phyloP scores from a whole-genome alignment of 169 alveolate genomes.

The Eimeria zaria region DNA sequence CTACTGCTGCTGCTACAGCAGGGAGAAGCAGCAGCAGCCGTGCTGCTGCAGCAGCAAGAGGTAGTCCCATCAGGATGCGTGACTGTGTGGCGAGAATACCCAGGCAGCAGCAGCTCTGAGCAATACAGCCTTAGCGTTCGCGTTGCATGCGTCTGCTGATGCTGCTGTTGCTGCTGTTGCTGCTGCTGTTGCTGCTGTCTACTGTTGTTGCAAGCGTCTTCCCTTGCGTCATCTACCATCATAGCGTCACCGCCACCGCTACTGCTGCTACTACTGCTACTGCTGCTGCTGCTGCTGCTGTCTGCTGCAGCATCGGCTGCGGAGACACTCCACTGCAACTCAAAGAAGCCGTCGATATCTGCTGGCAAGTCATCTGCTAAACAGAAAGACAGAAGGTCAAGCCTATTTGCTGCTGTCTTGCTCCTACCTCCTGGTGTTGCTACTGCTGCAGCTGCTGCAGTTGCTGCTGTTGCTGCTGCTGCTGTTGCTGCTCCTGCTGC shows the following conservation, averaged over 20 bases:
- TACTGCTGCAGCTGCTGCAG: conserved; percentile 45
- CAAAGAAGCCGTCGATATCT: conserved; percentile 73
- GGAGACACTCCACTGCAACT: conserved; percentile 68
- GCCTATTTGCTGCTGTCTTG: conserved; percentile 40
- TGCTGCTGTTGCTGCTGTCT: not conserved
- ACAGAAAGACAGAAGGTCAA: conserved; percentile 60
- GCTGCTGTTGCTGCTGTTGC: conserved; percentile 7
- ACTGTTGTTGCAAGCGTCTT: conserved; percentile 12
- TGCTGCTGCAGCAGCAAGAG: conserved; percentile 26
- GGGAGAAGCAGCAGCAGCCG: conserved; percentile 37
- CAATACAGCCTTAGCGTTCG: conserved; percentile 51
- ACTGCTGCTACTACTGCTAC: conserved; percentile 18
- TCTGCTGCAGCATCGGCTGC: conserved; percentile 51
- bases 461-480: conserved; percentile 8
- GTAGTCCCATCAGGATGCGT: conserved; percentile 27
- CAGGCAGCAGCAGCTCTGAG: conserved; percentile 72
- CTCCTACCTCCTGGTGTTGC: conserved; percentile 23
- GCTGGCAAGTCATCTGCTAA: conserved; percentile 41
- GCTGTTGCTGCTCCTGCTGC: not conserved
- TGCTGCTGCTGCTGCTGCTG: conserved; percentile 24
- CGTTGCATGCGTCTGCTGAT: not conserved
- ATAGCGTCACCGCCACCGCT: conserved; percentile 37
- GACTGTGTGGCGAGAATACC: conserved; percentile 30
- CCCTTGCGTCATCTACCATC: conserved; percentile 21
- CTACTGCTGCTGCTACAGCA: conserved; percentile 37